Evolutionary conservation across 306 rosid species (phyloP).

Genomic region (Begonia fuchsioides): DNA sequence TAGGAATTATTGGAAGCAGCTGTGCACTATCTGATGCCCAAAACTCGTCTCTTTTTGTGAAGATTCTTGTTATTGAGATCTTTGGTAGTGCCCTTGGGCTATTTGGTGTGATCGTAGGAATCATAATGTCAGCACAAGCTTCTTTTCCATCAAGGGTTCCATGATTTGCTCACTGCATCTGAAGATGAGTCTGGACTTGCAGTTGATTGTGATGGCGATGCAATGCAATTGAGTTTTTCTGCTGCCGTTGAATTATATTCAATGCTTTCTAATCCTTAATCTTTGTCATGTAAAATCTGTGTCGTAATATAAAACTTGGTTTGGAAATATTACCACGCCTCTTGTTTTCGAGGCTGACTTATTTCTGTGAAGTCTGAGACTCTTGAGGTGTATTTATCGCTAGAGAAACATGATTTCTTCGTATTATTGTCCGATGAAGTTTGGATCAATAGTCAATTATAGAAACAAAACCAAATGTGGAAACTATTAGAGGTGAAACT

Average conservation of each 20-base stretch:
- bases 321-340: not conserved
- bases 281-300: not conserved
- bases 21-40: constrained; percentile 98
- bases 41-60: constrained; percentile 87
- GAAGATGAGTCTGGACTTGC: not conserved
- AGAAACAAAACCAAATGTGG: too few relatives aligned
- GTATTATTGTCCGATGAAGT: not conserved
- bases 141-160: constrained; percentile 61
- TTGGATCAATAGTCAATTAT: too few relatives aligned
- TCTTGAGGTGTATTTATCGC: not conserved
- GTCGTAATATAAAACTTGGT: not conserved
- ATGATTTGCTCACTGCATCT: constrained; percentile 10
- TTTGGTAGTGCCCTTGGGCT: constrained; percentile 96
- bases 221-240: not conserved
- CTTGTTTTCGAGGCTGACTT: not conserved
- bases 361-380: not conserved
- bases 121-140: constrained; percentile 98
- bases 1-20: constrained; percentile 94
- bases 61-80: constrained; percentile 95
- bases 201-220: not conserved
- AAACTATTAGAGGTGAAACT: too few relatives aligned
- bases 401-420: not conserved
- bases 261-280: not conserved
- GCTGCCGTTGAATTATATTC: too few relatives aligned
- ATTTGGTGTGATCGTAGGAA: constrained; percentile 92